Evolutionary conservation across 306 rosid genomes (phyloP), one percentile per base, ranked within the genome.

Genomic region (Gillenia trifoliata): DNA sequence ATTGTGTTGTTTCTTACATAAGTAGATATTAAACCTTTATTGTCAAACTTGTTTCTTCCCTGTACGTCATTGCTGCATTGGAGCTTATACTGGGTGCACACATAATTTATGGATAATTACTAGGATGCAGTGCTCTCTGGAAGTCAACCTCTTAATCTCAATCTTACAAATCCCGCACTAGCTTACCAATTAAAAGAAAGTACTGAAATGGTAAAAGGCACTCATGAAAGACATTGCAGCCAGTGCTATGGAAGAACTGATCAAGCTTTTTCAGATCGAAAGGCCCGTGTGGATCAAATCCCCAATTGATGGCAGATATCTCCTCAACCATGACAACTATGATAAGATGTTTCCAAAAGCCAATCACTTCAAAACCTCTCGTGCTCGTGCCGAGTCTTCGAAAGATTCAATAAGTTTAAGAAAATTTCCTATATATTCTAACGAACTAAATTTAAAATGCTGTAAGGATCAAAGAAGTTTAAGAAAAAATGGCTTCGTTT

Each of bases 271-370:
- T 38, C 61, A 25, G 17, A 20, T 78, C 28, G 71, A 88, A 22
- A 90, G 85, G 60, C 92, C 93, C 28, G 67, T 87, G 26, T 93
- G 96, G 98, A 47, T 70, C 8, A 78, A 50, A 76, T 74, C 89
- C 43, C 6, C 57, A 0, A 22, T 7, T 10, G 80, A 80, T 10
- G 88, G 73, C 5, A 78, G 79, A 22, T 70, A 36, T 40, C 9
- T 78, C 49, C 85, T 93, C 78, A 83, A 81, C 28, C 88, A 81
- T 2, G 84, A 86, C 1, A 73, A 25, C 38, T 93, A 93, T 17
- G 86, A 79, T 1, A 78, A 28, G 49, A 66, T 75, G 1, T 87
- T 80, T 36, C 77, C 65, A 3, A 82, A 59, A 68, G 55, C 52
- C 49, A 79, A 38, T 60, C 74, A 41, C 73, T 83, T 82, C 17